phyloP scores from a whole-genome alignment of 2,329 filamentous ascomycete genomes.

The Aspergillus neotritici region DNA sequence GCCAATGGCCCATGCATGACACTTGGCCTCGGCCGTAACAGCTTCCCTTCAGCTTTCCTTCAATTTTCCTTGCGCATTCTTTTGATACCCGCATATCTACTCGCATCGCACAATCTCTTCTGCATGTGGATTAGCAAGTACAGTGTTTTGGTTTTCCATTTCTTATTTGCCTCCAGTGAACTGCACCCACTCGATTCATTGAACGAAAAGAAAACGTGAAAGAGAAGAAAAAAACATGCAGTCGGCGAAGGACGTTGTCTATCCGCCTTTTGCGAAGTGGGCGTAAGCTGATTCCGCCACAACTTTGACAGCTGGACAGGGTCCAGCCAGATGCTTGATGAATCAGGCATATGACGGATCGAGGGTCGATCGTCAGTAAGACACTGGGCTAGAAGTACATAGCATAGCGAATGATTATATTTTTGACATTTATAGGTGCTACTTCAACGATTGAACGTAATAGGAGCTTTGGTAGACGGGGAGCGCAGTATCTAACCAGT shows the following conservation, averaged over 20 bases:
- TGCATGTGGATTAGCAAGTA: constrained; percentile 12
- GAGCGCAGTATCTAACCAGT: no score
- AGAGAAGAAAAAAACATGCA: constrained; percentile 13
- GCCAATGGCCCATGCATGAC: constrained; percentile 1
- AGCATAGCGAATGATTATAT: no score
- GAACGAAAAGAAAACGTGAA: constrained; percentile 16
- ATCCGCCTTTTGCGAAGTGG: constrained; percentile 4
- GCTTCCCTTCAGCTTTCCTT: neutral
- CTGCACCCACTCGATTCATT: constrained; percentile 8
- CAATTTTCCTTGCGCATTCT: neutral
- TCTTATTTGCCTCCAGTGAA: constrained; percentile 4
- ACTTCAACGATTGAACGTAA: no score
- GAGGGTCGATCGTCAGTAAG: no score
- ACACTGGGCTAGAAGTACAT: no score
- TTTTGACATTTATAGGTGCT: no score
- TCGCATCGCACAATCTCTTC: constrained; percentile 5
- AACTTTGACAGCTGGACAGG: constrained; percentile 9
- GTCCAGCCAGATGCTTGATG: no score
- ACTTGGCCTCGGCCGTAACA: constrained; percentile 7
- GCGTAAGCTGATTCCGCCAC: constrained; percentile 15
- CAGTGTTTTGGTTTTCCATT: constrained; percentile 8
- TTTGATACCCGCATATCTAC: constrained; percentile 8
- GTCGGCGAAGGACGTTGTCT: constrained; percentile 9
- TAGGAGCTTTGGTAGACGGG: no score
- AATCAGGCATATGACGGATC: no score